phyloP scores from a whole-genome alignment of 768 basidiomycete genomes.

The Candolleomyces efflorescens region DNA sequence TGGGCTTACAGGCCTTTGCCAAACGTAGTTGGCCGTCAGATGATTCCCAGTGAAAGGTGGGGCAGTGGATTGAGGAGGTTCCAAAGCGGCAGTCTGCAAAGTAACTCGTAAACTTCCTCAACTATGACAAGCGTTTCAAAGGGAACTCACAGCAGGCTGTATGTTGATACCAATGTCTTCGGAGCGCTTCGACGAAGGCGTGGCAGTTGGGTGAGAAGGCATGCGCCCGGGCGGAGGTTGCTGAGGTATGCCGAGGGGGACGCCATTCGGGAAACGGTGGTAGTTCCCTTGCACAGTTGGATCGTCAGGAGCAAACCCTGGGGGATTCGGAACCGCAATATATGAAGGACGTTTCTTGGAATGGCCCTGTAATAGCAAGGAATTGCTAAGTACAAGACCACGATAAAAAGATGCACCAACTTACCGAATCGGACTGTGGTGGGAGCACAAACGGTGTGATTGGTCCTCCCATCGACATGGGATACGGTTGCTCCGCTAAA shows the following conservation, averaged over 20 bases:
- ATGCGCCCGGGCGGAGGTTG: background rate
- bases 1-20: background rate
- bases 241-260: background rate
- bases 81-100: background rate
- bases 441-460: background rate
- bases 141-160: slow-evolving; percentile 5
- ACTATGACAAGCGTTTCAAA: background rate
- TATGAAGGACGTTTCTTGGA: slow-evolving; percentile 3
- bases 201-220: background rate
- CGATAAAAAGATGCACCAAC: slow-evolving; percentile 3
- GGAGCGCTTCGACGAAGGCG: background rate
- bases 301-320: slow-evolving; percentile 1
- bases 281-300: slow-evolving; percentile 4
- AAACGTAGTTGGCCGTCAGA: slow-evolving; percentile 5
- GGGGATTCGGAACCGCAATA: background rate
- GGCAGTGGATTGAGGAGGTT: background rate
- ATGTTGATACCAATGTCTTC: slow-evolving; percentile 1
- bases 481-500: background rate
- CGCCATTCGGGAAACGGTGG: background rate
- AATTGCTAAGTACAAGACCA: slow-evolving; percentile 6
- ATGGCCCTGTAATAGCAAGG: background rate
- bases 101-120: too few relatives aligned
- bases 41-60: slow-evolving; percentile 1
- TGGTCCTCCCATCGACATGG: background rate
- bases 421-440: slow-evolving; percentile 5